Evolutionary conservation across 2,329 filamentous ascomycete species (phyloP).

Genomic region (Cercospora sp.): DNA sequence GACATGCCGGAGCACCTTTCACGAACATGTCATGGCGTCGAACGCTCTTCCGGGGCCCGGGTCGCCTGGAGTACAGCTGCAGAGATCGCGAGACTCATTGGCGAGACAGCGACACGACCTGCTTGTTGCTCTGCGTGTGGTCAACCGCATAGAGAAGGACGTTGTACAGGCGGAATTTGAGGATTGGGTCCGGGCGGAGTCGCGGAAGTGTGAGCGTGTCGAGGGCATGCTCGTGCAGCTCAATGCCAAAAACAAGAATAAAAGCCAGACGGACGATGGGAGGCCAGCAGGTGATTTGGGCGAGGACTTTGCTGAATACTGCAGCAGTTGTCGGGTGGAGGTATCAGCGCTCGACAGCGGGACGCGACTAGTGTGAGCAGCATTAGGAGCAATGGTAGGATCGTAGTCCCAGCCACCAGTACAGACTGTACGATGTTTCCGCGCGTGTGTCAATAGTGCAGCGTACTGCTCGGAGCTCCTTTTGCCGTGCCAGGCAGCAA

Average conservation of each 20-base stretch:
- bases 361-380: constrained; percentile 18
- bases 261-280: background rate
- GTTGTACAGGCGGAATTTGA: constrained; percentile 88
- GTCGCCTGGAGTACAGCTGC: constrained; percentile 55
- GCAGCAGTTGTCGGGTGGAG: constrained; percentile 58
- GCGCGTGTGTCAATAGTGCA: background rate
- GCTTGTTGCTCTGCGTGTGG: constrained; percentile 82
- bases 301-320: constrained; percentile 60
- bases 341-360: constrained; percentile 18
- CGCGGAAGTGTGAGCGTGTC: constrained; percentile 68
- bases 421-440: background rate
- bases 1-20: constrained; percentile 39
- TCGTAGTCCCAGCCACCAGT: background rate
- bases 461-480: background rate
- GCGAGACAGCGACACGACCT: constrained; percentile 86
- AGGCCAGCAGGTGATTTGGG: constrained; percentile 46
- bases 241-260: constrained; percentile 18
- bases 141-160: constrained; percentile 86
- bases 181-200: constrained; percentile 83
- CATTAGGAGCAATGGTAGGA: background rate
- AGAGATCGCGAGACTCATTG: constrained; percentile 77
- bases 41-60: constrained; percentile 11
- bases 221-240: constrained; percentile 49
- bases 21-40: constrained; percentile 30
- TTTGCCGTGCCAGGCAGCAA: background rate